These are phyloP conservation scores for Teunomyces funiuensis DNA, from an alignment of 805 yeast species.

Conservation along the genomic window DNA sequence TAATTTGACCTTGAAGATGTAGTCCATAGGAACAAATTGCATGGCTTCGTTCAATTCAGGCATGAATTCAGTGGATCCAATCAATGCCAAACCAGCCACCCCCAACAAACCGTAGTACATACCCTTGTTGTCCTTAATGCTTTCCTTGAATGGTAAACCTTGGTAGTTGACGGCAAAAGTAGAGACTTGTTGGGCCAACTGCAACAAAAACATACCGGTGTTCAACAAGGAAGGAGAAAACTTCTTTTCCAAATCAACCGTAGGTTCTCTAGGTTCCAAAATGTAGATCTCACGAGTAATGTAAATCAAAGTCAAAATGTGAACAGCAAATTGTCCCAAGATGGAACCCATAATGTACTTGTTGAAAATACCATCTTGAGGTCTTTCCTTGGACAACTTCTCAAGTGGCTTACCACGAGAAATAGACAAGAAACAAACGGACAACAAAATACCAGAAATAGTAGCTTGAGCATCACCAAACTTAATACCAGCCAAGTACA, in stretches of 20 bases:
- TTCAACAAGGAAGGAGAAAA: slow-evolving; percentile 88
- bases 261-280: slow-evolving; percentile 90
- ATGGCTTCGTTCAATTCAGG: slow-evolving; percentile 93
- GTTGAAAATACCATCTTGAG: slow-evolving; percentile 96
- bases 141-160: slow-evolving; percentile 95
- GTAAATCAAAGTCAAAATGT: slow-evolving; percentile 77
- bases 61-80: slow-evolving; percentile 90
- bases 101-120: slow-evolving; percentile 95
- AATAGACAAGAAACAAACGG: slow-evolving; percentile 92
- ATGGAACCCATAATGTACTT: slow-evolving; percentile 96
- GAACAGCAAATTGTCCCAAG: slow-evolving; percentile 93
- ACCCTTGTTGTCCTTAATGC: slow-evolving; percentile 86
- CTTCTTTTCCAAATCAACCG: slow-evolving; percentile 83
- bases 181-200: slow-evolving; percentile 93
- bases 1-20: slow-evolving; percentile 71
- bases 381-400: slow-evolving; percentile 88
- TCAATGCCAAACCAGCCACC: slow-evolving; percentile 81
- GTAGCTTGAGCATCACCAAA: slow-evolving; percentile 99
- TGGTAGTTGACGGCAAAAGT: slow-evolving; percentile 97
- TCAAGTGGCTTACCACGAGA: slow-evolving; percentile 91
- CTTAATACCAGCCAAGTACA: slow-evolving; percentile 95
- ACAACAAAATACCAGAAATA: slow-evolving; percentile 85
- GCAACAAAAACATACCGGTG: slow-evolving; percentile 93
- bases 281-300: slow-evolving; percentile 80
- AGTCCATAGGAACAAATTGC: slow-evolving; percentile 85